Evolutionary conservation across 1,284 basidiomycete genomes (phyloP).

Genomic region (Ustilago curta): DNA sequence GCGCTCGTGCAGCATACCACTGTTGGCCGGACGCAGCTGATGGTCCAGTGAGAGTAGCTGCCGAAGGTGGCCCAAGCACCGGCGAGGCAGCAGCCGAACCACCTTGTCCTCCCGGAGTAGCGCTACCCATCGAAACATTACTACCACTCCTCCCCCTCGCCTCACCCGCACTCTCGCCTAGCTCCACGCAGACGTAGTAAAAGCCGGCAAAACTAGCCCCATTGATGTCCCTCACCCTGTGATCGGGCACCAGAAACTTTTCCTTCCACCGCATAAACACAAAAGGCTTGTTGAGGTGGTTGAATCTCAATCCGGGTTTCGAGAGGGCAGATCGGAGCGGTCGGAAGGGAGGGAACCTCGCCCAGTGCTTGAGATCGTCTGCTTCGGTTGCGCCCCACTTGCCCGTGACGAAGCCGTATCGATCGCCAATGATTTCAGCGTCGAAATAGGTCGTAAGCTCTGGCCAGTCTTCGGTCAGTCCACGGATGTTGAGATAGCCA

Average conservation of each 20-base stretch:
- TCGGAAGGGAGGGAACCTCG: constrained; percentile 58
- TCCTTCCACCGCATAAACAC: constrained; percentile 97
- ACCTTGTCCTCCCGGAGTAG: not conserved
- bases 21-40: constrained; percentile 26
- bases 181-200: constrained; percentile 86
- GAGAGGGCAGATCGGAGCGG: constrained; percentile 42
- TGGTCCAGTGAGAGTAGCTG: not conserved
- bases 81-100: constrained; percentile 16
- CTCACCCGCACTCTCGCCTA: constrained; percentile 66
- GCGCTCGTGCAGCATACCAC: constrained; percentile 46
- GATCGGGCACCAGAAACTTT: constrained; percentile 91
- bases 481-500: constrained; percentile 67
- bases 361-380: constrained; percentile 66
- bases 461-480: constrained; percentile 68
- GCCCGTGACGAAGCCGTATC: constrained; percentile 60
- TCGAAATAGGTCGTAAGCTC: constrained; percentile 69
- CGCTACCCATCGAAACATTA: constrained; percentile 21
- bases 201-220: constrained; percentile 88
- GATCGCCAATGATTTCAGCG: constrained; percentile 64
- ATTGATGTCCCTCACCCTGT: constrained; percentile 90
- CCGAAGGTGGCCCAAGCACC: constrained; percentile 2
- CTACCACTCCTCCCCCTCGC: constrained; percentile 29
- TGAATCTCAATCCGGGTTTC: constrained; percentile 51
- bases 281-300: constrained; percentile 67
- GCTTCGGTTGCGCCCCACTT: constrained; percentile 66